Evolutionary conservation across 768 basidiomycete species (phyloP).

Genomic region (Boletellus ananas): DNA sequence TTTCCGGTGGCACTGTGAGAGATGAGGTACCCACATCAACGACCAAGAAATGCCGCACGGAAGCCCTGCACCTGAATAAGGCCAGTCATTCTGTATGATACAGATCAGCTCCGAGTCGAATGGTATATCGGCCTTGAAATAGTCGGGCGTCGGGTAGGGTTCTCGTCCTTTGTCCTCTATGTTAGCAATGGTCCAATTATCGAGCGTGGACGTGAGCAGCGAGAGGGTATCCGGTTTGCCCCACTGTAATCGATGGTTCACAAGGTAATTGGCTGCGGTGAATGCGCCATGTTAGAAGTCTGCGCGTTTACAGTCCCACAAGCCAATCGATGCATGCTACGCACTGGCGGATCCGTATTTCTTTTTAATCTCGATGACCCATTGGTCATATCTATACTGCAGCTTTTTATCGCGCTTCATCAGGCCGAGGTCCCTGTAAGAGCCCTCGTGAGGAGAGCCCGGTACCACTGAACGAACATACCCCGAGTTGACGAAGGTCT

Average conservation of each 20-base stretch:
- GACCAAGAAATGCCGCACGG: not conserved
- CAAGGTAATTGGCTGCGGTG: slow-evolving; percentile 63
- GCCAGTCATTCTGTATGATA: slow-evolving; percentile 84
- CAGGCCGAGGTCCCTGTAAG: slow-evolving; percentile 68
- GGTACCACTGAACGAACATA: slow-evolving; percentile 26
- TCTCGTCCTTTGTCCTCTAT: not conserved
- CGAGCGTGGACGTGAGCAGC: slow-evolving; percentile 53
- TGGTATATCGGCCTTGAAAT: slow-evolving; percentile 65
- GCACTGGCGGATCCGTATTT: slow-evolving; percentile 66
- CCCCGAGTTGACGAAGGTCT: slow-evolving; percentile 78
- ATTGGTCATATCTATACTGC: slow-evolving; percentile 63
- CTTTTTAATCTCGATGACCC: slow-evolving; percentile 50
- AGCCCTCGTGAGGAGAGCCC: not conserved
- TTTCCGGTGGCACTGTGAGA: slow-evolving; percentile 54
- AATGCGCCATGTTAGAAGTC: not conserved
- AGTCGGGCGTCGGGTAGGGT: slow-evolving; percentile 35
- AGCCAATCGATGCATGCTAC: slow-evolving; percentile 14
- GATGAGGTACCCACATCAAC: not conserved
- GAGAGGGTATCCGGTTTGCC: slow-evolving; percentile 64
- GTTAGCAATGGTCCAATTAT: slow-evolving; percentile 28
- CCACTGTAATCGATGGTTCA: slow-evolving; percentile 70
- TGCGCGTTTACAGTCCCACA: not conserved
- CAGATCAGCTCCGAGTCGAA: slow-evolving; percentile 48
- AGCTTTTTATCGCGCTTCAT: slow-evolving; percentile 70
- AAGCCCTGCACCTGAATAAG: slow-evolving; percentile 63